These are phyloP conservation scores for Sparassis latifolia DNA, from an alignment of 1,284 basidiomycete genomes.

Conservation along the genomic window DNA sequence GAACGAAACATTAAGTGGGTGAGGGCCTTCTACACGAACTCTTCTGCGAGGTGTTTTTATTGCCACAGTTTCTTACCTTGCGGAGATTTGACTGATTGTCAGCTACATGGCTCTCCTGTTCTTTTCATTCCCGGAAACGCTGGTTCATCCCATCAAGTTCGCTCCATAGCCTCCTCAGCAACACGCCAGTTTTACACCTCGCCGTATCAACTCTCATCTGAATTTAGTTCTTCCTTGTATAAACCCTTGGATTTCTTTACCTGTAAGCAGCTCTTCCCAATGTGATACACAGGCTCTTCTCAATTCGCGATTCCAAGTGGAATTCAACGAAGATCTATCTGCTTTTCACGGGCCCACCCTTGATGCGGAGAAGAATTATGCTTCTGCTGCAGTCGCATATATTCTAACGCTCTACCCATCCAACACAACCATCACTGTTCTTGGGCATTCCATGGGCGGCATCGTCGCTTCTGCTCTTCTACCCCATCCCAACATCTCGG, in stretches of 20 bases:
- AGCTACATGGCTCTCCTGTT: conserved; percentile 68
- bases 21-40: no score
- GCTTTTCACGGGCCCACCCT: conserved; percentile 92
- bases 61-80: conserved; percentile 4
- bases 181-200: conserved; percentile 70
- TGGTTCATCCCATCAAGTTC: conserved; percentile 89
- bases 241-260: conserved; percentile 81
- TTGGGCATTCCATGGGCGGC: conserved; percentile 99
- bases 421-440: conserved; percentile 60
- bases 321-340: conserved; percentile 97
- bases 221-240: conserved; percentile 39
- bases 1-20: no score
- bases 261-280: conserved; percentile 36
- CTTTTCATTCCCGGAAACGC: conserved; percentile 98
- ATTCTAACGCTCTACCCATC: conserved; percentile 74
- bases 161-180: conserved; percentile 91
- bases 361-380: conserved; percentile 76
- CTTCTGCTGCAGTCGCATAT: conserved; percentile 66
- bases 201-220: conserved; percentile 43
- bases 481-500: conserved; percentile 58
- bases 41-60: no score
- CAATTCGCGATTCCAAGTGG: conserved; percentile 45
- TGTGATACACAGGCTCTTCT: background rate
- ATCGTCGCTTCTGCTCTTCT: conserved; percentile 78
- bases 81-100: conserved; percentile 14